These are phyloP conservation scores for Pseudopithomyces maydicus DNA, from an alignment of 2,329 filamentous ascomycete genomes.

Conservation along the genomic window DNA sequence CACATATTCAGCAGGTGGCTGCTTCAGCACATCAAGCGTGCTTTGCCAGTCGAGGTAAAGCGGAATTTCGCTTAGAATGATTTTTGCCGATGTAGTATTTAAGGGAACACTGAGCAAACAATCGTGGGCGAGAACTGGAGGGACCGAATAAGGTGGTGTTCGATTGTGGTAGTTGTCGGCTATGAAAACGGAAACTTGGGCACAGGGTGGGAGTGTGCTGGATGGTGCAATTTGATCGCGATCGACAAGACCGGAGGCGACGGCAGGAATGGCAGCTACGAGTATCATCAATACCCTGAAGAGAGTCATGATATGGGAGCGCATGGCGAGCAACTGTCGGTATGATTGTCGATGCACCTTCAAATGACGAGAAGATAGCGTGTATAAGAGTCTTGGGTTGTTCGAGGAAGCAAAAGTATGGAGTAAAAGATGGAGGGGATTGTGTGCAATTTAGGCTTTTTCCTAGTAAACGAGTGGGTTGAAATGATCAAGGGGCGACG, in stretches of 20 bases:
- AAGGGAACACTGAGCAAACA: conserved; percentile 53
- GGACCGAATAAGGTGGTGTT: conserved; percentile 33
- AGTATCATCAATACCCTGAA: conserved; percentile 28
- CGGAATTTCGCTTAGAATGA: conserved; percentile 46
- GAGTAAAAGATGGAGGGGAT: conserved; percentile 13
- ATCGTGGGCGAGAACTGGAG: conserved; percentile 51
- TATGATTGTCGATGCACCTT: conserved; percentile 5
- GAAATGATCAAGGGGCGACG: neutral
- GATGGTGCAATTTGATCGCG: conserved; percentile 10
- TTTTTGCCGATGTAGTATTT: conserved; percentile 47
- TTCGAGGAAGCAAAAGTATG: neutral
- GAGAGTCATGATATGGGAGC: conserved; percentile 22
- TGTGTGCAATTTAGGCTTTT: neutral
- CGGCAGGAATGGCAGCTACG: conserved; percentile 31
- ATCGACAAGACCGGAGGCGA: conserved; percentile 8
- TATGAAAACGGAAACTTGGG: conserved; percentile 38
- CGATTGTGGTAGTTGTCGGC: conserved; percentile 5
- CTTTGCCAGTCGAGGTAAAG: conserved; percentile 55
- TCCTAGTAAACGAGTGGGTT: neutral
- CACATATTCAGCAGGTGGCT: conserved; percentile 53
- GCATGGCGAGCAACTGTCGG: conserved; percentile 23
- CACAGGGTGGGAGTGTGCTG: conserved; percentile 30
- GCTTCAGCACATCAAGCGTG: conserved; percentile 49
- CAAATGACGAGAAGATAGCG: conserved; percentile 4
- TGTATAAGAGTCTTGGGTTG: conserved; percentile 2